These are phyloP conservation scores for Phaseolus coccineus DNA, from an alignment of 331 rosid species.

Conservation along the genomic window DNA sequence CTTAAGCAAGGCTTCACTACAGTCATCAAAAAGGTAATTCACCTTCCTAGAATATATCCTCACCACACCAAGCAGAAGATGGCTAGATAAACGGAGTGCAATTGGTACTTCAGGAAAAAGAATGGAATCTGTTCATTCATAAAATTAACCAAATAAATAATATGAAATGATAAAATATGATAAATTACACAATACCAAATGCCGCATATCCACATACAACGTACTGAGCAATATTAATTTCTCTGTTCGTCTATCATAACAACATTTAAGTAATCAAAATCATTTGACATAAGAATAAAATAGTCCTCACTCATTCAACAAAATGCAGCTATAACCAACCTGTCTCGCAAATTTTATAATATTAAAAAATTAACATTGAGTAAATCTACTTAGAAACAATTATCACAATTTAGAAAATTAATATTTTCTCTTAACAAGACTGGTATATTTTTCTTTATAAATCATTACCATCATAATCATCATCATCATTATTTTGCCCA, in stretches of 20 bases:
- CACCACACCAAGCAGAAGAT: conserved; percentile 99
- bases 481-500: background rate
- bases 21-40: conserved; percentile 98
- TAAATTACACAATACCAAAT: conserved; percentile 26
- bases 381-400: conserved; percentile 16
- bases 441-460: background rate
- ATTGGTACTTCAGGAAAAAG: conserved; percentile 97
- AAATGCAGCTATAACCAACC: conserved; percentile 31
- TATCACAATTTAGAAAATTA: conserved; percentile 26
- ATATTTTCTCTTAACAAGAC: conserved; percentile 20
- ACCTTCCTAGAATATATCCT: conserved; percentile 99
- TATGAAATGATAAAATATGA: conserved; percentile 30
- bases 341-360: background rate
- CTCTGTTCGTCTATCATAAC: conserved; percentile 4
- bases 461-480: background rate
- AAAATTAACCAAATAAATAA: conserved; percentile 41
- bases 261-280: conserved; percentile 18
- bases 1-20: conserved; percentile 99
- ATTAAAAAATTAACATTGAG: background rate
- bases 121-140: conserved; percentile 85
- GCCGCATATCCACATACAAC: conserved; percentile 22
- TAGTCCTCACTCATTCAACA: conserved; percentile 13
- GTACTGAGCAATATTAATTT: conserved; percentile 22
- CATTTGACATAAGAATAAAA: background rate
- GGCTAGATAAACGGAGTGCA: conserved; percentile 98